Conservation (phyloP, 2,329 filamentous ascomycete genomes). For the Aspergillus aculeatinus region DNA sequence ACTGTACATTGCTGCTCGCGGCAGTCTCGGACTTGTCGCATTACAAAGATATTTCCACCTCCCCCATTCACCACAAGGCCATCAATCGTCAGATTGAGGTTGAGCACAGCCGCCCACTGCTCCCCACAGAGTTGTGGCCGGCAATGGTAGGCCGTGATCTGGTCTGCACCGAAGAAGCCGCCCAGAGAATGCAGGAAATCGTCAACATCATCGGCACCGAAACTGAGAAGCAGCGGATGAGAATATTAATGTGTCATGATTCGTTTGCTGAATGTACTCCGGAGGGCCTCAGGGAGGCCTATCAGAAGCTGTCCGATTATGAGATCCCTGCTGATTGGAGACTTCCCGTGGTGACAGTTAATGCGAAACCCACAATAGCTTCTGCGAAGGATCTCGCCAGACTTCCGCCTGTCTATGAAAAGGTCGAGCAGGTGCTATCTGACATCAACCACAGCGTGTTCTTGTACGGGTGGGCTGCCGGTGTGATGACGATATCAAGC, state of each 20-base stretch:
- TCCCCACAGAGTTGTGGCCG: conserved; percentile 63
- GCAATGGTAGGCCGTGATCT: conserved; percentile 57
- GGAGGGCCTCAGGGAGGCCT: conserved; percentile 35
- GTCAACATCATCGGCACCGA: conserved; percentile 63
- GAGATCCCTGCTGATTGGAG: conserved; percentile 53
- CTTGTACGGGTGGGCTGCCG: conserved; percentile 66
- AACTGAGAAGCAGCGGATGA: conserved; percentile 59
- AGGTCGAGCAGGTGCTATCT: conserved; percentile 52
- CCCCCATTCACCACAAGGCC: conserved; percentile 58
- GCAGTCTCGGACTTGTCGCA: conserved; percentile 74
- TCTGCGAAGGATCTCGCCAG: conserved; percentile 32
- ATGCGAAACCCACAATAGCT: conserved; percentile 46
- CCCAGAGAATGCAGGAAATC: conserved; percentile 65
- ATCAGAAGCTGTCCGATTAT: conserved; percentile 54
- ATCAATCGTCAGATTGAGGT: conserved; percentile 65
- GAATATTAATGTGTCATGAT: conserved; percentile 57
- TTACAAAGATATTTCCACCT: conserved; percentile 41
- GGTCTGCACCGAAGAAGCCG: conserved; percentile 66
- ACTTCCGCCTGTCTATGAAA: conserved; percentile 47
- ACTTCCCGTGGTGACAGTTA: conserved; percentile 62
- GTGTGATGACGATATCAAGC: conserved; percentile 67
- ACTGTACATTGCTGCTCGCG: conserved; percentile 67
- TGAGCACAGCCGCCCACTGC: conserved; percentile 61
- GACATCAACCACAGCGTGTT: conserved; percentile 69
- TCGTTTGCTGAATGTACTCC: conserved; percentile 31